These are phyloP conservation scores for Coccomyxa subellipsoidea DNA, from an alignment of 163 green algal genomes.

Conservation along the genomic window DNA sequence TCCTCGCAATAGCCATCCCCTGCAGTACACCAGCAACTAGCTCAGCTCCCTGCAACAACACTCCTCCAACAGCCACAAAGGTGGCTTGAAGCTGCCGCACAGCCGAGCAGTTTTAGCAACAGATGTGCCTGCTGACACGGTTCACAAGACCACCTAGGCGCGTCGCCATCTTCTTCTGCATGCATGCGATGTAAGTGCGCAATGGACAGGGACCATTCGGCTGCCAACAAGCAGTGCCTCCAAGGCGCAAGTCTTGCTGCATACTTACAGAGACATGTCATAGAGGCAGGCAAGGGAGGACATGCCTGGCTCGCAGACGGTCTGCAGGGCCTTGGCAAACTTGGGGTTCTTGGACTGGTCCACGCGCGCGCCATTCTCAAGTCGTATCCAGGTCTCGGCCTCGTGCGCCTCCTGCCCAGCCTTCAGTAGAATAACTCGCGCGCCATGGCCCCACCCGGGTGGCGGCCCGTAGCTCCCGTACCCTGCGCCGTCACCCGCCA, in stretches of 20 bases:
- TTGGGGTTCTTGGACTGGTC: constrained; percentile 5
- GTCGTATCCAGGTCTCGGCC: constrained; percentile 3
- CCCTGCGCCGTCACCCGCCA: neutral
- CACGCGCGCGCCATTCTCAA: neutral
- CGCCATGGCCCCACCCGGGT: neutral
- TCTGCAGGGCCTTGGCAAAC: neutral
- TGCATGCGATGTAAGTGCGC: no score
- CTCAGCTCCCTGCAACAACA: neutral
- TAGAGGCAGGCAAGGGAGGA: neutral
- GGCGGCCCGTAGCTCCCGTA: constrained; percentile 11
- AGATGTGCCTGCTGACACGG: no score
- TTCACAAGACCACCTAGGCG: no score
- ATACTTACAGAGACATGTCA: neutral
- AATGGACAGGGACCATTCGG: no score
- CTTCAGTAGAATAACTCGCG: neutral
- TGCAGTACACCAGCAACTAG: neutral
- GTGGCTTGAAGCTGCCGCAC: no score
- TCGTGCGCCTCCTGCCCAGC: neutral
- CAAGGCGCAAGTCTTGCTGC: neutral
- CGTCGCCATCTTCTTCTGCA: no score
- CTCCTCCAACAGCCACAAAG: no score
- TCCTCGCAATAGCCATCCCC: neutral
- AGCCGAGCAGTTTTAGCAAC: no score
- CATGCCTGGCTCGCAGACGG: neutral
- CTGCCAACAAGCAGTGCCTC: no score